These are phyloP conservation scores for Lipomyces orientalis DNA, from an alignment of 805 yeast genomes.

Conservation along the genomic window DNA sequence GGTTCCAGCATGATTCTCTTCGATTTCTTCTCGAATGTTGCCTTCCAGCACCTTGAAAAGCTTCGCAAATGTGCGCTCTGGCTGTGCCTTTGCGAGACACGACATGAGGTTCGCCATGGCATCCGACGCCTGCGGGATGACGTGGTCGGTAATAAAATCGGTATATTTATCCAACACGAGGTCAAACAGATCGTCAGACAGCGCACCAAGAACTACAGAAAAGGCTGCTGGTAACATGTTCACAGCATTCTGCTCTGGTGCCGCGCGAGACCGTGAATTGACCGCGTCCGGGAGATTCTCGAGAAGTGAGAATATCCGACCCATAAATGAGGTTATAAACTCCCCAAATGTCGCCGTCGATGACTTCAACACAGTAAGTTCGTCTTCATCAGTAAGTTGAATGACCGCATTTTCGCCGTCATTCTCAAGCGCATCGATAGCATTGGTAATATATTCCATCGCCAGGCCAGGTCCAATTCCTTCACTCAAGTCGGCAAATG, in stretches of 20 bases:
- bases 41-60: conserved; percentile 55
- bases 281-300: conserved; percentile 70
- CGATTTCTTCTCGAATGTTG: conserved; percentile 67
- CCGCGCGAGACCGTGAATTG: conserved; percentile 49
- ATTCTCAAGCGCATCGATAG: conserved; percentile 60
- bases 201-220: conserved; percentile 46
- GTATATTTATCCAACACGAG: conserved; percentile 41
- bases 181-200: conserved; percentile 43
- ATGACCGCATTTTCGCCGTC: conserved; percentile 12
- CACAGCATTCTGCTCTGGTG: conserved; percentile 57
- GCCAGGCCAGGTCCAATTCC: conserved; percentile 48
- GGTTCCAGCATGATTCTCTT: conserved; percentile 81
- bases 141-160: conserved; percentile 64
- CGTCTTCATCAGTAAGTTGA: conserved; percentile 48
- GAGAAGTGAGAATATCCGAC: conserved; percentile 64
- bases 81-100: conserved; percentile 69
- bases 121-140: conserved; percentile 62
- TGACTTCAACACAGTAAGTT: conserved; percentile 67
- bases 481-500: conserved; percentile 65
- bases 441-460: conserved; percentile 67
- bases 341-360: conserved; percentile 74
- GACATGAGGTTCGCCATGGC: conserved; percentile 76
- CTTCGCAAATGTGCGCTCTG: conserved; percentile 53
- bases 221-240: conserved; percentile 47
- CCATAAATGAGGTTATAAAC: conserved; percentile 61